Conservation (phyloP, 2,329 filamentous ascomycete genomes). For the Magnaporthiopsis rhizophila region DNA sequence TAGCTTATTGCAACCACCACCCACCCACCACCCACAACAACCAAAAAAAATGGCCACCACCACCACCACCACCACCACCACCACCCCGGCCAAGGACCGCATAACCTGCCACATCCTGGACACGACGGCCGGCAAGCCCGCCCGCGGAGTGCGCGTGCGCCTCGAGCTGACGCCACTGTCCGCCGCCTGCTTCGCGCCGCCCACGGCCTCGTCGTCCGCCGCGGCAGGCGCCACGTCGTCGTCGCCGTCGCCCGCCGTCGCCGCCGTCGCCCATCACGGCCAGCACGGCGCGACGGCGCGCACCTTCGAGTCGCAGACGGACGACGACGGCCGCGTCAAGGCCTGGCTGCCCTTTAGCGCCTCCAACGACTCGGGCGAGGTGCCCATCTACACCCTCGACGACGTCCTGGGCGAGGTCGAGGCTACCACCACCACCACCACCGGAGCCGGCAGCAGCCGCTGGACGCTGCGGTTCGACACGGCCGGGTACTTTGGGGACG, state of each 20-base stretch:
- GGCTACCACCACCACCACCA: constrained; percentile 13
- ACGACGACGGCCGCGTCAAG: constrained; percentile 67
- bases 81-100: constrained; percentile 40
- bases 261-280: constrained; percentile 8
- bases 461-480: constrained; percentile 71
- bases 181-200: constrained; percentile 11
- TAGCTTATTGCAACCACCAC: not conserved
- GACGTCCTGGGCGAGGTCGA: constrained; percentile 41
- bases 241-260: constrained; percentile 23
- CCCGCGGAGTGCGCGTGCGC: constrained; percentile 55
- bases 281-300: constrained; percentile 27
- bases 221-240: constrained; percentile 13
- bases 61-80: constrained; percentile 3
- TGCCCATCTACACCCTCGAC: constrained; percentile 49
- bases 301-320: constrained; percentile 60
- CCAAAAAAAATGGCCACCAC: constrained; percentile 3
- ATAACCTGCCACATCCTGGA: constrained; percentile 87
- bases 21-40: not conserved
- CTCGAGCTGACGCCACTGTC: constrained; percentile 40
- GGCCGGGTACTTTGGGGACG: constrained; percentile 58
- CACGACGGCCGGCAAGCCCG: constrained; percentile 66
- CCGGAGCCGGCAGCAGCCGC: constrained; percentile 28
- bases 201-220: constrained; percentile 15
- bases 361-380: constrained; percentile 42
- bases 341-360: constrained; percentile 56